Base-by-base conservation (phyloP, 2,329 filamentous ascomycete genomes). In the Stenocarpella maydis region DNA sequence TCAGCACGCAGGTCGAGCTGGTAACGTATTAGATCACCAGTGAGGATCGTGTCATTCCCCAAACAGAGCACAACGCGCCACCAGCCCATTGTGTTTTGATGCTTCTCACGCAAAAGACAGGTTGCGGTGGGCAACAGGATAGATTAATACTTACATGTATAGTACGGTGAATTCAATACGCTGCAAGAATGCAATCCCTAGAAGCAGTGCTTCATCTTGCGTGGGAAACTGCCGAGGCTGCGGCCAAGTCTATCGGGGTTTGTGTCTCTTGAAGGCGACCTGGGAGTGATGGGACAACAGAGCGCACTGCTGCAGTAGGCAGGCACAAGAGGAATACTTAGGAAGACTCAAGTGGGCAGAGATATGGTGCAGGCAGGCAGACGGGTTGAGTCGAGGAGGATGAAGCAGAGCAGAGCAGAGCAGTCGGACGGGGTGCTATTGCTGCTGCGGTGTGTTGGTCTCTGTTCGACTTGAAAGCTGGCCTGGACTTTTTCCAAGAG, bases 171-270 rank as follows among this genome's bases (percentile, higher is more conserved):
- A 69, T 43, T 69, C 50, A 65, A 65, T 49, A 60, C 53, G 58
- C 60, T 60, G 60, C 39, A 41, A 68, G 52, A 37, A 70, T 69
- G 61, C 61, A 67, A 65, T 50, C 69, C 50, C 37, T 71, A 71
- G 43, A 45, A 43, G 49, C 69, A 65, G 63, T 58, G 61, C 66
- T 69, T 72, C 71, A 72, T 72, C 63, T 68, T 72, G 71, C 17
- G 43, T 34, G 34, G 43, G n/a, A 52, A 37, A 58, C 37, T 60
- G 41, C 67, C 55, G 54, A 65, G 70, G 55, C 67, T 41, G 61
- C 63, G 43, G 67, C 63, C 69, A 69, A 53, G 55, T 71, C 49
- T 69, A 45, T 53, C 28, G 24, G n/a, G 64, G 19, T 63, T 63
- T 43, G 58, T 49, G 58, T 63, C 34, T 67, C 67, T 21, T 68